Conservation (phyloP, 306 rosid species). For the Acacia melanoxylon region DNA sequence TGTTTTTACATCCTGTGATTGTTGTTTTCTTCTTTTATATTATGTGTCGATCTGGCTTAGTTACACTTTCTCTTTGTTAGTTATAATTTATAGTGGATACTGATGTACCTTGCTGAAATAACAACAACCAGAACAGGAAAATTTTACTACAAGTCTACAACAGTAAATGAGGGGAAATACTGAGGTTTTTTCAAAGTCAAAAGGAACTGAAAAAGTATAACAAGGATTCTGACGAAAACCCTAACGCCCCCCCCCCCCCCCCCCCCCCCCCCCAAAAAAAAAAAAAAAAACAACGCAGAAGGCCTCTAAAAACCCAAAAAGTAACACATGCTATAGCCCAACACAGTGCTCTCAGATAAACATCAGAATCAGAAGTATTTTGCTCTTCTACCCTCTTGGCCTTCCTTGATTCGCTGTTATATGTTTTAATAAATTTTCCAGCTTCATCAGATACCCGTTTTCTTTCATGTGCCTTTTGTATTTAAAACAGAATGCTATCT, state of each 20-base stretch:
- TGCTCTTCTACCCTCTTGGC: not conserved
- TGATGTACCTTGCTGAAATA: not conserved
- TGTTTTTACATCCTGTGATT: not conserved
- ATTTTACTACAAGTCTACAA: no score
- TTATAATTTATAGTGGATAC: conserved; percentile 12
- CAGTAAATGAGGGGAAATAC: no score
- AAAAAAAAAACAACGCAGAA: not conserved
- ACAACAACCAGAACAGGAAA: not conserved
- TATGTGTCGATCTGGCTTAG: not conserved
- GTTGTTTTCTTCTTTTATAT: not conserved
- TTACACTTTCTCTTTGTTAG: conserved; percentile 3
- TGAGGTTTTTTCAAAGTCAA: no score
- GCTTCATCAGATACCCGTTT: not conserved
- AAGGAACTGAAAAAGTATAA: no score
- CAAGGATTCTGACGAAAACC: not conserved
- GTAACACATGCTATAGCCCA: not conserved
- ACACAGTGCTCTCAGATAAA: not conserved
- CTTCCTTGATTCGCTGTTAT: not conserved
- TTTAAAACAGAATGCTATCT: conserved; percentile 4
- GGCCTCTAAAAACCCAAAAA: not conserved
- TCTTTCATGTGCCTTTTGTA: conserved; percentile 22
- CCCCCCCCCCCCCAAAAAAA: no score
- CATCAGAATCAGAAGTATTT: not conserved
- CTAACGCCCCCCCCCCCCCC: not conserved
- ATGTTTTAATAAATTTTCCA: not conserved